Evolutionary conservation across 1,284 basidiomycete species (phyloP).

Genomic region (Pulchroboletus neoregius): DNA sequence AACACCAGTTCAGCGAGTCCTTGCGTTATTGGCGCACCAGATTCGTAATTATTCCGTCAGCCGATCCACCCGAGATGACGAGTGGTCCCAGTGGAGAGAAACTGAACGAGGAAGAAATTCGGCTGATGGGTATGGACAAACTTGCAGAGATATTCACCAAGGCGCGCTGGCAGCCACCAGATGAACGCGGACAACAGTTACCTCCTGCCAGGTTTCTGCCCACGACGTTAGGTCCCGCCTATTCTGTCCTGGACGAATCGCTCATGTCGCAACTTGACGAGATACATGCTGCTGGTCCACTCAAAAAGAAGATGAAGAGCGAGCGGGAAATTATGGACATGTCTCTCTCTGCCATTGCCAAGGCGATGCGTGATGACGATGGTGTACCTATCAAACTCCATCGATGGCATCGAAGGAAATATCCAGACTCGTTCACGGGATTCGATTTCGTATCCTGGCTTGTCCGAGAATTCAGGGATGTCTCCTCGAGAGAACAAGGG

Average conservation of each 20-base stretch:
- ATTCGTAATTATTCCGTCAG: conserved; percentile 90
- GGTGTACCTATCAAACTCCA: conserved; percentile 74
- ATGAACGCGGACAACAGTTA: conserved; percentile 50
- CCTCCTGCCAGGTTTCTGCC: conserved; percentile 68
- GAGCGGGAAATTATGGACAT: conserved; percentile 67
- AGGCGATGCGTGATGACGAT: conserved; percentile 76
- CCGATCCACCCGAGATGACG: conserved; percentile 56
- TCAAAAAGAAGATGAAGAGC: conserved; percentile 73
- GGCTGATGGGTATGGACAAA: conserved; percentile 87
- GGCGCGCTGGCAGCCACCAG: conserved; percentile 69
- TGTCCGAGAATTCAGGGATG: conserved; percentile 79
- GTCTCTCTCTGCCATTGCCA: conserved; percentile 59
- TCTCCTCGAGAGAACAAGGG: conserved; percentile 74
- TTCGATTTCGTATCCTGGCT: conserved; percentile 87
- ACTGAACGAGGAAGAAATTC: conserved; percentile 83
- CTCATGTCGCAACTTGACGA: conserved; percentile 77
- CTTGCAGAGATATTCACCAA: conserved; percentile 85
- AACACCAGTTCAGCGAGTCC: conserved; percentile 75
- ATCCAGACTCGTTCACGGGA: conserved; percentile 81
- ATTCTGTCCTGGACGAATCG: conserved; percentile 73
- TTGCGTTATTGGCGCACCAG: conserved; percentile 92
- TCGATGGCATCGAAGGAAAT: conserved; percentile 67
- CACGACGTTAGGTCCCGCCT: conserved; percentile 78
- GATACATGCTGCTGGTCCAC: conserved; percentile 68
- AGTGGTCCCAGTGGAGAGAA: conserved; percentile 63